Percentiles rank a stretch among this genome's conserved stretches.
These are phyloP conservation scores for Rhodotorula babjevae DNA, from an alignment of 768 basidiomycete genomes.

Conservation along the genomic window DNA sequence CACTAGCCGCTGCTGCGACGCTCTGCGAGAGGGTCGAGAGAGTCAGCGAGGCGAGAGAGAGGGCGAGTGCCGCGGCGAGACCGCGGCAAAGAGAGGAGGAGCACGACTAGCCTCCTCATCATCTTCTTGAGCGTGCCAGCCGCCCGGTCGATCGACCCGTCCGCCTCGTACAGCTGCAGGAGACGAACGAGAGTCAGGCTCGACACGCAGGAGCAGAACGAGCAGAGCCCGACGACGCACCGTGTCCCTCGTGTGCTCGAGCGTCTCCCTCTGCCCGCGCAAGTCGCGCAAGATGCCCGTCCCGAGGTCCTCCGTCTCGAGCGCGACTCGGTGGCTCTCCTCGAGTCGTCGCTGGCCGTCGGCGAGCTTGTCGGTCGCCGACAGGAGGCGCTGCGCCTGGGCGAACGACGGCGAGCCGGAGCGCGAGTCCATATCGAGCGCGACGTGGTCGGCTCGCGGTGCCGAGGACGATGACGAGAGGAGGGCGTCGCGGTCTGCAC, in stretches of 20 bases:
- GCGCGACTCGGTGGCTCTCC: conserved; percentile 82
- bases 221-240: conserved; percentile 51
- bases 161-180: conserved; percentile 71
- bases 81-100: background rate
- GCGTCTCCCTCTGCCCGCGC: conserved; percentile 82
- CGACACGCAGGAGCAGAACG: background rate
- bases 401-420: conserved; percentile 64
- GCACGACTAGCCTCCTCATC: conserved; percentile 72
- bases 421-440: conserved; percentile 43
- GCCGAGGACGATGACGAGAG: conserved; percentile 50
- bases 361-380: conserved; percentile 70
- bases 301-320: conserved; percentile 95
- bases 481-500: conserved; percentile 71
- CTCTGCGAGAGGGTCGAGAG: conserved; percentile 54
- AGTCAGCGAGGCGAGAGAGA: background rate
- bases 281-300: conserved; percentile 84
- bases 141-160: conserved; percentile 82
- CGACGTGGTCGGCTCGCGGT: conserved; percentile 47
- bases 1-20: conserved; percentile 91
- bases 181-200: background rate
- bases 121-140: conserved; percentile 89
- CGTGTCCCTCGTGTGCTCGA: conserved; percentile 84
- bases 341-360: conserved; percentile 79
- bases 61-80: conserved; percentile 34
- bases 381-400: conserved; percentile 61